Base-by-base conservation (phyloP, 2,329 filamentous ascomycete species). In the Fusarium sp. region DNA sequence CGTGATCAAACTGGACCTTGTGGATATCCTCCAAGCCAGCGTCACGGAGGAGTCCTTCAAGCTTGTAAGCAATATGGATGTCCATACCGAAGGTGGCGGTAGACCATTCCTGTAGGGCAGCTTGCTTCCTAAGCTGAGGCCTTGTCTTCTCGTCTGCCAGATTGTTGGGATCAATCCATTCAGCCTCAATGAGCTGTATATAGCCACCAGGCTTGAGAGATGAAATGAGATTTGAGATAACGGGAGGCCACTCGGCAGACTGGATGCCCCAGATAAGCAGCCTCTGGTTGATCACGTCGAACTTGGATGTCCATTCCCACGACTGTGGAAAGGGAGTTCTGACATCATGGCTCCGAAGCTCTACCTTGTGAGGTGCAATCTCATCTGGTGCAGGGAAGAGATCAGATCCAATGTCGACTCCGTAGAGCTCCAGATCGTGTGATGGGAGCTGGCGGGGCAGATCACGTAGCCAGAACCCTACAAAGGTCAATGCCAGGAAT, bases 291-390 rank as follows among this genome's bases (percentile, higher is more conserved):
- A 54, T 38, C 6, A 54, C 50, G 32, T 54, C 32, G 24, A 54
- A 54, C 6, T 26, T 54, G 4, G 50, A 54, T 5, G 50, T 22
- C 50, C 50, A 54, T 3, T 54, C 14, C 50, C 50, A 54, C 5
- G 32, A 38, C 8, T 2, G n/a, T 12, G 50, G 50, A 13, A 54
- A 54, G 18, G 50, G 50, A 17, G 32, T 38, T 17, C 50, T 36
- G 1, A 54, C 32, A 17, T 54, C 50, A 2, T 54, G 50, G 13
- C 50, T 54, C 2, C 50, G 32, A 26, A 54, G 50, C 13, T 38
- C 18, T 26, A 26, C 24, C 9, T 6, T 22, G 17, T 20, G 6
- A 8, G 2, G 0, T 3, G 48, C n/a, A 10, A 2, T 24, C 3
- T 20, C 12, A 35, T 51, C 30, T 20, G 8, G 17, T 3, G 12